These are phyloP conservation scores for Podospora bellae-mahoneyi DNA, from an alignment of 495 filamentous ascomycete species.

Conservation along the genomic window DNA sequence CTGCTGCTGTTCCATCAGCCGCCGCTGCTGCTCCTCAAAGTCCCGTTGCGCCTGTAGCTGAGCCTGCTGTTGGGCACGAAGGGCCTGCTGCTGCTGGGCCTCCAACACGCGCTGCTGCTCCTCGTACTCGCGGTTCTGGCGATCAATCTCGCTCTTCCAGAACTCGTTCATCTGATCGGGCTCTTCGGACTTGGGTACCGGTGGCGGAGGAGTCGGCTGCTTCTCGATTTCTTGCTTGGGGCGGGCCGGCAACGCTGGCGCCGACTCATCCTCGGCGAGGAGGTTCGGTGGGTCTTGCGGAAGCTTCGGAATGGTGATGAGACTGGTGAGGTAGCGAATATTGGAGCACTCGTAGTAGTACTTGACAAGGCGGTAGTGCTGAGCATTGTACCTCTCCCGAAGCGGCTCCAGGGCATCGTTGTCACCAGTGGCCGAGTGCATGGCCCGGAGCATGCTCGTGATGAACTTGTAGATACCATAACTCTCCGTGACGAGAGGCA, in stretches of 20 bases:
- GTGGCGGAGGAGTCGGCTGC: constrained; percentile 62
- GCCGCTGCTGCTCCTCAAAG: constrained; percentile 91
- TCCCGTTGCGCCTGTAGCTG: constrained; percentile 81
- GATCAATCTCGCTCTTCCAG: constrained; percentile 87
- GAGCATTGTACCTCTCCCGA: constrained; percentile 82
- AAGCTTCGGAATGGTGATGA: constrained; percentile 94
- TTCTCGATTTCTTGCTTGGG: constrained; percentile 68
- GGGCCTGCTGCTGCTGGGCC: constrained; percentile 68
- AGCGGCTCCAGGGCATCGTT: constrained; percentile 92
- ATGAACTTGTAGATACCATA: constrained; percentile 98
- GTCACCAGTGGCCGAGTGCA: constrained; percentile 95
- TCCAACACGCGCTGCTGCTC: constrained; percentile 86
- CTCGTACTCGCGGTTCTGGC: constrained; percentile 90
- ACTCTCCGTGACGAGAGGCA: constrained; percentile 92
- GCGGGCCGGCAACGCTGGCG: constrained; percentile 76
- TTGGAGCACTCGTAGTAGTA: constrained; percentile 99
- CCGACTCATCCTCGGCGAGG: constrained; percentile 75
- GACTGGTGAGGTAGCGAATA: constrained; percentile 87
- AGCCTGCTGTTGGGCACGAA: constrained; percentile 66
- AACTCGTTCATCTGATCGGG: constrained; percentile 96
- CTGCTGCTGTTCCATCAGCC: constrained; percentile 82
- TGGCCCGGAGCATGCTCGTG: constrained; percentile 90
- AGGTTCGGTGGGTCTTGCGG: constrained; percentile 91
- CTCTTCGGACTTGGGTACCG: constrained; percentile 59
- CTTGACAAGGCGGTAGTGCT: constrained; percentile 91